Conservation (phyloP, 2,329 filamentous ascomycete species). For the Orbilia oligospora region DNA sequence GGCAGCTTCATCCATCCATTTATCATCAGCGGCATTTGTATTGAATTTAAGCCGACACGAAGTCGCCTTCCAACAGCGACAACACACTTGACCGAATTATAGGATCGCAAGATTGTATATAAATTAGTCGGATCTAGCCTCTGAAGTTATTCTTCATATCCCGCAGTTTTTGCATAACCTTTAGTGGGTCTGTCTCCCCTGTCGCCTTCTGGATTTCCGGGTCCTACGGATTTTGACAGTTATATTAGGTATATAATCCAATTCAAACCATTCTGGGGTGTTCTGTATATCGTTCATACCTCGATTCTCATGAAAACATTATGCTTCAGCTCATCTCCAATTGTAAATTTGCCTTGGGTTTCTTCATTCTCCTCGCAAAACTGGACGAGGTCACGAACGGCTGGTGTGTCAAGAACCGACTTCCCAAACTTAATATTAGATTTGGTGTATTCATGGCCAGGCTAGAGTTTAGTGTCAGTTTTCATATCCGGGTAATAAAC, state of each 20-base stretch:
- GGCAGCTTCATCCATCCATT: slow-evolving; percentile 12
- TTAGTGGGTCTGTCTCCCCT: slow-evolving; percentile 82
- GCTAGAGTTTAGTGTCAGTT: slow-evolving; percentile 27
- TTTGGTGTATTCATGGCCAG: slow-evolving; percentile 96
- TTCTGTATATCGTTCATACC: slow-evolving; percentile 71
- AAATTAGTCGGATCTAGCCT: neutral
- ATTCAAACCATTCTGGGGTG: neutral
- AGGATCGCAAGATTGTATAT: too few species aligned
- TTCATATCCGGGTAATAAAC: neutral
- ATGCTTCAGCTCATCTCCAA: slow-evolving; percentile 95
- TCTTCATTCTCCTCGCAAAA: slow-evolving; percentile 84
- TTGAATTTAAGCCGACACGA: slow-evolving; percentile 46
- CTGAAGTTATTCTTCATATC: slow-evolving; percentile 84
- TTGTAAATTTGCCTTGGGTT: slow-evolving; percentile 96
- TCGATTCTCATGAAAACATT: slow-evolving; percentile 96
- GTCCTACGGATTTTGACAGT: slow-evolving; percentile 71
- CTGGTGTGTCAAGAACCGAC: slow-evolving; percentile 80
- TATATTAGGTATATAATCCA: neutral
- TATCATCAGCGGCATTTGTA: neutral
- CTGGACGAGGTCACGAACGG: slow-evolving; percentile 81
- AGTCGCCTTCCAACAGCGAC: slow-evolving; percentile 44
- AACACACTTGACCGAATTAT: slow-evolving; percentile 48
- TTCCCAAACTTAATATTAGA: slow-evolving; percentile 90
- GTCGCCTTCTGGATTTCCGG: slow-evolving; percentile 86
- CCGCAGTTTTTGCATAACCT: slow-evolving; percentile 86